A percentile compares a stretch with the other conserved stretches of the same genome.
Evolutionary conservation across 2,329 filamentous ascomycete species (phyloP).

Genomic region (Pseudocercospora ulei): DNA sequence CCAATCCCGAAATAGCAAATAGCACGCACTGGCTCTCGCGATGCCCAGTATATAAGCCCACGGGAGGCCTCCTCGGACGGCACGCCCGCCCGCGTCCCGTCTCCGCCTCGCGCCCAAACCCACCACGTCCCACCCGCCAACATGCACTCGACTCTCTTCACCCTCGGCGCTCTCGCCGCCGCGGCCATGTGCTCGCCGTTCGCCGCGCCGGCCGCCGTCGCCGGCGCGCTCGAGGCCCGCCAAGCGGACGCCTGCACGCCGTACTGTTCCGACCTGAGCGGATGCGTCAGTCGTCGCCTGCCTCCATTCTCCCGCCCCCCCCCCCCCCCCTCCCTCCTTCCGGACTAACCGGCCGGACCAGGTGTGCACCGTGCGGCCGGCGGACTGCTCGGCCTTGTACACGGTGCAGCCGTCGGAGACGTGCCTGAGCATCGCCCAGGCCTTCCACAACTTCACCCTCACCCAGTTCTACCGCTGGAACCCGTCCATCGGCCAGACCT

Average conservation of each 20-base stretch:
- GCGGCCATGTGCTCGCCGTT: constrained; percentile 16
- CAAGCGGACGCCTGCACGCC: constrained; percentile 20
- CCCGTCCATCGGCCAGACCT: constrained; percentile 27
- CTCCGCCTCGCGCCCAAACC: constrained; percentile 1
- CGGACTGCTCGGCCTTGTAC: constrained; percentile 27
- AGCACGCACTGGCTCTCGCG: background rate
- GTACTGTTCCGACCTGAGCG: constrained; percentile 21
- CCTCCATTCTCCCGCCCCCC: background rate
- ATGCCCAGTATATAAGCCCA: background rate
- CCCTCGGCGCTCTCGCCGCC: constrained; percentile 18
- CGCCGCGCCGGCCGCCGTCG: constrained; percentile 16
- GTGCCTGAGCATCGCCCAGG: constrained; percentile 30
- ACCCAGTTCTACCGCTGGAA: constrained; percentile 35
- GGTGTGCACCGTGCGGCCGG: constrained; percentile 22
- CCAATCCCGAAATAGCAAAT: background rate
- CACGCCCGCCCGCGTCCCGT: too few species aligned
- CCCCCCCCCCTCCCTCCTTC: too few species aligned
- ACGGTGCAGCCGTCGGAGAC: constrained; percentile 29
- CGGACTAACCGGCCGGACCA: too few species aligned
- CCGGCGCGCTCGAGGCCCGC: constrained; percentile 16
- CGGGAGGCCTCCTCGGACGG: too few species aligned
- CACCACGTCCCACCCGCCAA: constrained; percentile 2
- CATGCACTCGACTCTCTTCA: constrained; percentile 21
- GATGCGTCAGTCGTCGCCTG: constrained; percentile 19
- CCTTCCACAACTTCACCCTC: constrained; percentile 33